Percentiles rank a stretch among this genome's conserved stretches.
Evolutionary conservation across 1,284 basidiomycete species (phyloP).

Genomic region (Cerioporus squamosus): DNA sequence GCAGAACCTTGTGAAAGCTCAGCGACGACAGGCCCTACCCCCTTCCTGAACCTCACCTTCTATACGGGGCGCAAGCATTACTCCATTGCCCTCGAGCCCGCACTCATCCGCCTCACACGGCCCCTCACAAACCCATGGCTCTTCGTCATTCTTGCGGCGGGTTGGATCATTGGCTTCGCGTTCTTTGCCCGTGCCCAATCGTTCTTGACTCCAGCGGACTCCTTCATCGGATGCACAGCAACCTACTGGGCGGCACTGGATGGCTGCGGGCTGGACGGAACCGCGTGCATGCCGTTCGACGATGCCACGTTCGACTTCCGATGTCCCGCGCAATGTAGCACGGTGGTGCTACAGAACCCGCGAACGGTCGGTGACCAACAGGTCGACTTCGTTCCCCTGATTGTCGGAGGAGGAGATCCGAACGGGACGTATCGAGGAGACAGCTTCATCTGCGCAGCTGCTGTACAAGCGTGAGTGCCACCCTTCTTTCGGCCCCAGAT

Average conservation of each 20-base stretch:
- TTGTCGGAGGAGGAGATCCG: conserved; percentile 82
- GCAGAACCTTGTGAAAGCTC: conserved; percentile 13
- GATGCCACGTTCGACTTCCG: conserved; percentile 72
- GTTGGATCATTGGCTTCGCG: conserved; percentile 73
- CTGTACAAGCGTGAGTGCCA: conserved; percentile 76
- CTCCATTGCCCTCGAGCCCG: conserved; percentile 56
- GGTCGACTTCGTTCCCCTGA: conserved; percentile 71
- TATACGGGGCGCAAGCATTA: conserved; percentile 42
- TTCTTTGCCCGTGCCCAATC: conserved; percentile 77
- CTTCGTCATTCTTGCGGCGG: conserved; percentile 56
- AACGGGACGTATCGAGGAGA: conserved; percentile 81
- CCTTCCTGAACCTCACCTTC: conserved; percentile 56
- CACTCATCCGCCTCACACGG: conserved; percentile 52
- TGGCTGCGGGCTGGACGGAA: conserved; percentile 80
- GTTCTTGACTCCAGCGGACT: conserved; percentile 64
- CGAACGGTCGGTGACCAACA: conserved; percentile 75
- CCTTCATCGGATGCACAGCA: conserved; percentile 71
- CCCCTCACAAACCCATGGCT: conserved; percentile 56
- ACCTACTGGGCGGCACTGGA: conserved; percentile 73
- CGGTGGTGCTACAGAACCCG: conserved; percentile 74
- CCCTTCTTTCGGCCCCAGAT: not conserved
- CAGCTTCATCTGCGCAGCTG: conserved; percentile 85
- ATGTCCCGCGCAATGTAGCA: conserved; percentile 78
- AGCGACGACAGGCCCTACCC: conserved; percentile 49
- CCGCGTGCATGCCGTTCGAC: conserved; percentile 69